phyloP scores from a whole-genome alignment of 2,329 filamentous ascomycete genomes.

The Pseudopyricularia cyperi region DNA sequence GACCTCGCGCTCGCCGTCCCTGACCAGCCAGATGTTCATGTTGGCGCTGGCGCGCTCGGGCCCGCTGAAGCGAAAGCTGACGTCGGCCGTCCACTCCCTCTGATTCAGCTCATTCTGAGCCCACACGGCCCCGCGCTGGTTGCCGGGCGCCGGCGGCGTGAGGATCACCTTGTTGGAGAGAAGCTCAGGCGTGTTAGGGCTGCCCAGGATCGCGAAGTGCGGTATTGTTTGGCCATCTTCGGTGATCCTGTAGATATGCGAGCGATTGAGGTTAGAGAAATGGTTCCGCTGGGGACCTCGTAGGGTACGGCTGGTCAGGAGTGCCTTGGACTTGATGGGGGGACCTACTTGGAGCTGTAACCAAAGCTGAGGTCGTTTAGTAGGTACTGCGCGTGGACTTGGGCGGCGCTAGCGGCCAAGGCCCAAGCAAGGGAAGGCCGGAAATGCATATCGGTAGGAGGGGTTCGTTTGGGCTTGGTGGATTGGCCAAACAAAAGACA shows the following conservation, averaged over 20 bases:
- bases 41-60: constrained; percentile 79
- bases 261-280: background rate
- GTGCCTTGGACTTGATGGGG: too few species aligned
- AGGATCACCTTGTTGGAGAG: constrained; percentile 87
- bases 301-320: too few species aligned
- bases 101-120: constrained; percentile 48
- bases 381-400: constrained; percentile 49
- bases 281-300: too few species aligned
- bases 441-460: constrained; percentile 6
- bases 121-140: constrained; percentile 76
- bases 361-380: constrained; percentile 71
- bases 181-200: constrained; percentile 42
- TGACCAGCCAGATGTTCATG: constrained; percentile 84
- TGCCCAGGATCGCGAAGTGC: constrained; percentile 41
- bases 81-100: constrained; percentile 65
- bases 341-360: constrained; percentile 44
- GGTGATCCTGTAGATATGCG: background rate
- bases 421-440: constrained; percentile 7
- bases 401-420: constrained; percentile 25
- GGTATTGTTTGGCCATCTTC: constrained; percentile 22
- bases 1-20: constrained; percentile 51
- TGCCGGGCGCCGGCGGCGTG: constrained; percentile 77
- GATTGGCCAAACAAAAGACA: background rate
- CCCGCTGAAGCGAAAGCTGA: constrained; percentile 80
- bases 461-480: background rate